phyloP scores from a whole-genome alignment of 257 asterid genomes.

The Capsicum pubescens region DNA sequence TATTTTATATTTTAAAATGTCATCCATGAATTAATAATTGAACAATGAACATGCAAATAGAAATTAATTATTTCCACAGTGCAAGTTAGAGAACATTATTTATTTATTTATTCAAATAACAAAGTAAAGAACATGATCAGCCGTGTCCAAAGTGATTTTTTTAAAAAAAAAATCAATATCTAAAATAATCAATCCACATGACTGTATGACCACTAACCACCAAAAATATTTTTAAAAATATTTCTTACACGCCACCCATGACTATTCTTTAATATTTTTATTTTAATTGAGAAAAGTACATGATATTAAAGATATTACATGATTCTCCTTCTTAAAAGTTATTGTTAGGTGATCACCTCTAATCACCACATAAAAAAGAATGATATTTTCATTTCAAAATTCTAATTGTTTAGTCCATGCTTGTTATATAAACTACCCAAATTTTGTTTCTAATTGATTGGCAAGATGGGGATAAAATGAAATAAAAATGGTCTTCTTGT shows the following conservation, averaged over 20 bases:
- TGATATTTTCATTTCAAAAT: background rate
- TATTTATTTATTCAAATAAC: background rate
- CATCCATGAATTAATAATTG: background rate
- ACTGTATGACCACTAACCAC: background rate
- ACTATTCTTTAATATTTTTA: background rate
- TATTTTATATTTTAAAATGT: background rate
- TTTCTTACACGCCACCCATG: slow-evolving; percentile 7
- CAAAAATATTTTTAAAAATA: background rate
- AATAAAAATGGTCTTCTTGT: too few species aligned
- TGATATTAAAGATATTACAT: background rate
- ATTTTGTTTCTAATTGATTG: background rate
- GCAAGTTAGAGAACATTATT: background rate
- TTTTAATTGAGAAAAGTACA: background rate
- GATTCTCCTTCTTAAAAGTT: background rate
- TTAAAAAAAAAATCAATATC: background rate
- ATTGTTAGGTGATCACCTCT: background rate
- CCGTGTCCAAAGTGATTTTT: background rate
- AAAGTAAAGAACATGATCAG: background rate
- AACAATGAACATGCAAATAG: background rate
- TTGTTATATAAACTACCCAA: background rate
- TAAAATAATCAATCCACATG: background rate
- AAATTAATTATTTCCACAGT: background rate
- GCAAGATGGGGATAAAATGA: background rate
- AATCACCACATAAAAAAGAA: background rate
- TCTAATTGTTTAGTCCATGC: background rate